Conservation (phyloP, 2,329 filamentous ascomycete genomes). For the Bipolaris cookei region DNA sequence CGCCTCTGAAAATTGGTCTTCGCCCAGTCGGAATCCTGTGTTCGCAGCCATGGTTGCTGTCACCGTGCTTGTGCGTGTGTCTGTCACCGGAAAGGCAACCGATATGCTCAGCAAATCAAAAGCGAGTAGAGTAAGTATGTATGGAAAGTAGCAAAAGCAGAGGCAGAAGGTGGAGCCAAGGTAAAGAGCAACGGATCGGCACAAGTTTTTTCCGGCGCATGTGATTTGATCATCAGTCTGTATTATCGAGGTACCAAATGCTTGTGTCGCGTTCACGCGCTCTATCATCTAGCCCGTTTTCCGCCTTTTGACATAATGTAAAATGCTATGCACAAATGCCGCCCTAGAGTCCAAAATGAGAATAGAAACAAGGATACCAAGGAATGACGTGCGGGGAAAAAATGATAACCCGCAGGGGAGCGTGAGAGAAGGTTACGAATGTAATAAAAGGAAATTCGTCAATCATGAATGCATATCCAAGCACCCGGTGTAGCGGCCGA, state of each 20-base stretch:
- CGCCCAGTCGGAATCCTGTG: slow-evolving; percentile 24
- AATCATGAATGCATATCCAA: slow-evolving; percentile 40
- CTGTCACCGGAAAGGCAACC: slow-evolving; percentile 3
- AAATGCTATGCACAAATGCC: slow-evolving; percentile 33
- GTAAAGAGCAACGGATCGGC: slow-evolving; percentile 22
- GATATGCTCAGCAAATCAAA: slow-evolving; percentile 14
- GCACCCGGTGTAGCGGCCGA: slow-evolving; percentile 31
- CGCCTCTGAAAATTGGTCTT: slow-evolving; percentile 22
- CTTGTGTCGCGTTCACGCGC: slow-evolving; percentile 24
- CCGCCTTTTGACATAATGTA: slow-evolving; percentile 25
- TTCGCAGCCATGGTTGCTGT: slow-evolving; percentile 2
- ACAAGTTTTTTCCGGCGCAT: slow-evolving; percentile 27
- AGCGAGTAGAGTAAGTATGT: background rate
- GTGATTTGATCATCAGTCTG: slow-evolving; percentile 30
- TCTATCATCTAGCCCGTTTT: slow-evolving; percentile 33
- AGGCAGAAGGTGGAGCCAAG: slow-evolving; percentile 12
- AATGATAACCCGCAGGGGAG: slow-evolving; percentile 8
- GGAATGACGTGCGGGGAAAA: slow-evolving; percentile 14
- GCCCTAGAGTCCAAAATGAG: slow-evolving; percentile 17
- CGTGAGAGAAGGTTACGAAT: slow-evolving; percentile 18
- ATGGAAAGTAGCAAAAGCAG: slow-evolving; percentile 5
- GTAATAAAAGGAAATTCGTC: slow-evolving; percentile 43
- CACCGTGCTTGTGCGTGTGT: background rate
- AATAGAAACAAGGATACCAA: slow-evolving; percentile 20
- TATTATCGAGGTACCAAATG: slow-evolving; percentile 22